Conservation (phyloP, 345 rosid species). For the Excoecaria cochinchinensis region DNA sequence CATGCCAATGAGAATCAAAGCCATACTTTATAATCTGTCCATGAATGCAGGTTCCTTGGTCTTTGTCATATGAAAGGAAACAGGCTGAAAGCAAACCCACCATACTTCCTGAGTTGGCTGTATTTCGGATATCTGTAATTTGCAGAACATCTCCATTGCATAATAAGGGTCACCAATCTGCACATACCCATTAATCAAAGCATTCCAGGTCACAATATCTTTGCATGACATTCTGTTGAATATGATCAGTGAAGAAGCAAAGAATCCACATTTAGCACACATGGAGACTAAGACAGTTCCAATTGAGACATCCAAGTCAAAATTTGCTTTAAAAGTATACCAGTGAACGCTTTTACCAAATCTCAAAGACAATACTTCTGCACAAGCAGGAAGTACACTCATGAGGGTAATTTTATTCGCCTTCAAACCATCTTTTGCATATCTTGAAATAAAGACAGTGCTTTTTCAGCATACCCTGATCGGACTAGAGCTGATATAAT, state of each 20-base stretch:
- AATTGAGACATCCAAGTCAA: conserved; percentile 39
- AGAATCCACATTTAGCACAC: conserved; percentile 53
- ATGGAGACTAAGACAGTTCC: conserved; percentile 57
- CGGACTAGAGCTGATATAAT: conserved; percentile 47
- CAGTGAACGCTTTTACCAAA: conserved; percentile 64
- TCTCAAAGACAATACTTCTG: conserved; percentile 31
- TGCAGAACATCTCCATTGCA: conserved; percentile 41
- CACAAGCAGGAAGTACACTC: conserved; percentile 54
- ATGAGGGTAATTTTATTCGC: conserved; percentile 47
- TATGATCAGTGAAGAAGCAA: conserved; percentile 33
- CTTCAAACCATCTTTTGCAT: conserved; percentile 44
- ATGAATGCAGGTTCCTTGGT: conserved; percentile 45
- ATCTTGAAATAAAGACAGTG: conserved; percentile 44
- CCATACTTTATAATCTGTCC: conserved; percentile 45
- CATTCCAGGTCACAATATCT: conserved; percentile 61
- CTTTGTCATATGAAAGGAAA: conserved; percentile 38
- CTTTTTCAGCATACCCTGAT: conserved; percentile 49
- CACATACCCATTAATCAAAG: conserved; percentile 50
- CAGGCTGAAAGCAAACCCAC: conserved; percentile 52
- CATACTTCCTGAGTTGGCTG: conserved; percentile 51
- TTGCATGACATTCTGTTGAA: conserved; percentile 45
- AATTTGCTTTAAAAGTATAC: conserved; percentile 43
- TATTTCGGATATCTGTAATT: conserved; percentile 38
- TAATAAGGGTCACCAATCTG: conserved; percentile 39
- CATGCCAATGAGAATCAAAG: conserved; percentile 42